Conservation (phyloP, 2,329 filamentous ascomycete genomes). For the Colletotrichum paranaense region DNA sequence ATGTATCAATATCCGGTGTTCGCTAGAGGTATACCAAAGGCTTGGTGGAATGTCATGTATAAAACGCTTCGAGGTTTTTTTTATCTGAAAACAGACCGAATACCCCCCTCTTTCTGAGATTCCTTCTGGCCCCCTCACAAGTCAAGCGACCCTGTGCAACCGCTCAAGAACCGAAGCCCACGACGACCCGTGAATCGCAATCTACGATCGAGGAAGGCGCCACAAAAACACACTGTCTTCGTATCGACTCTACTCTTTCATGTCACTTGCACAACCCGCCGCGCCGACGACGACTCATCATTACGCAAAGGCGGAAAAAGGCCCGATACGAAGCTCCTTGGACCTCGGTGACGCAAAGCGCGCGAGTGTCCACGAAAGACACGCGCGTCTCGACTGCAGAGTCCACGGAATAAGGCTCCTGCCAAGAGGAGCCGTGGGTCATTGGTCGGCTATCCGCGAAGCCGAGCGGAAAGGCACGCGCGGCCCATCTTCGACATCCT, state of each 20-base stretch:
- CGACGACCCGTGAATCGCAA: neutral
- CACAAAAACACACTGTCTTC: neutral
- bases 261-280: neutral
- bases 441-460: constrained; percentile 7
- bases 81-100: neutral
- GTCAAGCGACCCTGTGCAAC: neutral
- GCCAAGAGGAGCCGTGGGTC: neutral
- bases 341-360: neutral
- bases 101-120: neutral
- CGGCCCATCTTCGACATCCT: neutral
- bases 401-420: neutral
- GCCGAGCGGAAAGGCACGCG: neutral
- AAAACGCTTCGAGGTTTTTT: neutral
- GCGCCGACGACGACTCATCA: neutral
- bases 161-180: neutral
- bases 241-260: neutral
- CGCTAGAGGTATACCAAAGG: neutral
- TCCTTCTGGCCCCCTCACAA: neutral
- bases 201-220: neutral
- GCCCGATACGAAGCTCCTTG: neutral
- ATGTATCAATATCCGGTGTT: neutral
- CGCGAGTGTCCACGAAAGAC: neutral
- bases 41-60: neutral
- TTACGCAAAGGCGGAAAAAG: neutral
- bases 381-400: constrained; percentile 10